These are phyloP conservation scores for Anisodus tanguticus DNA, from an alignment of 257 asterid species.

Conservation along the genomic window DNA sequence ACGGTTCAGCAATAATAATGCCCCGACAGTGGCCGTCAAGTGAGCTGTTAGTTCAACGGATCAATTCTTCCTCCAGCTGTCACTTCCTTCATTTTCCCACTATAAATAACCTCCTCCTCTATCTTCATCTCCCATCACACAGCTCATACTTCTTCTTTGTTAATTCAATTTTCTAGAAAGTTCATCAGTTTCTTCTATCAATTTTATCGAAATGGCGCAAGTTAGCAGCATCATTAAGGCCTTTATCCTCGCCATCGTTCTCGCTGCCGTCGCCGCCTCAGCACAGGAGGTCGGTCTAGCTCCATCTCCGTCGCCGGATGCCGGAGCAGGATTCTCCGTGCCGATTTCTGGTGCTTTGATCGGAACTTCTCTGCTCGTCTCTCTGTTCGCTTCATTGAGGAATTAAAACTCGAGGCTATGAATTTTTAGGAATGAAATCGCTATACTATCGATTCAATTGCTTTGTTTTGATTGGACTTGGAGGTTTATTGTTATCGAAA, in stretches of 20 bases:
- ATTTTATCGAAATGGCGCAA: slow-evolving; percentile 50
- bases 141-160: neutral
- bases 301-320: slow-evolving; percentile 28
- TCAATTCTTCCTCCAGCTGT: slow-evolving; percentile 25
- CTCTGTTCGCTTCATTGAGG: slow-evolving; percentile 17
- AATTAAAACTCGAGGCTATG: neutral
- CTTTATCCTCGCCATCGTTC: slow-evolving; percentile 35
- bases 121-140: slow-evolving; percentile 25
- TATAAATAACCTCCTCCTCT: neutral
- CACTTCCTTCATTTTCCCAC: neutral
- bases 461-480: neutral
- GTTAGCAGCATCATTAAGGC: slow-evolving; percentile 40
- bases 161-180: neutral
- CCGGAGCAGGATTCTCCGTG: slow-evolving; percentile 13
- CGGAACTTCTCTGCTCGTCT: neutral
- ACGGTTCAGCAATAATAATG: neutral
- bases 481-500: neutral
- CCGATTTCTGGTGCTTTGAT: slow-evolving; percentile 7
- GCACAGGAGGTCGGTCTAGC: slow-evolving; percentile 46
- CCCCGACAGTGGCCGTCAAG: neutral
- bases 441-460: neutral
- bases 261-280: slow-evolving; percentile 38
- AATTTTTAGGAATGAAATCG: neutral
- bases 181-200: neutral
- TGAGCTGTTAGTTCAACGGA: slow-evolving; percentile 23